phyloP scores from a whole-genome alignment of 2,329 filamentous ascomycete species.

The Sodiomyces alkalinus region DNA sequence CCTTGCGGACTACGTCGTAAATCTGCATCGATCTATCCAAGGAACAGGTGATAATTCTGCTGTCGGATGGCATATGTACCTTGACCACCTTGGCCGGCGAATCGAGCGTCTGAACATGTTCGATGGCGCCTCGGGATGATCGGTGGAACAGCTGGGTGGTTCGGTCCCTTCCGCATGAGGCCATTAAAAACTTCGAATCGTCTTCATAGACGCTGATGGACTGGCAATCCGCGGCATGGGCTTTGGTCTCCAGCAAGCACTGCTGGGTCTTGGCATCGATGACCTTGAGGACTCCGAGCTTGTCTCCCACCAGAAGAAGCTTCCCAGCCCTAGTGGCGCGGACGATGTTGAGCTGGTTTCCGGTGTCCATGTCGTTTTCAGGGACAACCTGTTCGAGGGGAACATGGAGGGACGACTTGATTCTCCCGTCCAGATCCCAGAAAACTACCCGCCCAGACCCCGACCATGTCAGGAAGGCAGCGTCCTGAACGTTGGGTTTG shows the following conservation, averaged over 20 bases:
- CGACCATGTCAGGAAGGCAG: conserved; percentile 83
- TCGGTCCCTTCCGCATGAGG: conserved; percentile 74
- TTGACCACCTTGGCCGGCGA: conserved; percentile 76
- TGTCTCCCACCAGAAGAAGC: conserved; percentile 71
- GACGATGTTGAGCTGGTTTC: conserved; percentile 46
- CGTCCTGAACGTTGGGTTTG: conserved; percentile 41
- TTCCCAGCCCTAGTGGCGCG: conserved; percentile 44
- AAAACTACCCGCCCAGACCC: conserved; percentile 65
- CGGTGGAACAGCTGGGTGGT: conserved; percentile 81
- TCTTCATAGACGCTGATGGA: conserved; percentile 60
- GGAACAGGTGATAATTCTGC: conserved; percentile 72
- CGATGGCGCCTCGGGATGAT: conserved; percentile 40
- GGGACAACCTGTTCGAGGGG: conserved; percentile 48
- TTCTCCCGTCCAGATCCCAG: conserved; percentile 62
- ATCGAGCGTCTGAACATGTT: conserved; percentile 83
- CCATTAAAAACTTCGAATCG: conserved; percentile 50
- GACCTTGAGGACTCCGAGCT: conserved; percentile 64
- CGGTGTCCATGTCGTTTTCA: conserved; percentile 32
- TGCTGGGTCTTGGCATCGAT: conserved; percentile 46
- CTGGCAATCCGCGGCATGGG: conserved; percentile 74
- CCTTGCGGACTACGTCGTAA: conserved; percentile 59
- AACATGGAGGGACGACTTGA: conserved; percentile 48
- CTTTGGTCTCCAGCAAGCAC: conserved; percentile 59
- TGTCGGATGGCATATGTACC: conserved; percentile 56
- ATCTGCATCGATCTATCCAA: conserved; percentile 77